phyloP scores from a whole-genome alignment of 2,329 filamentous ascomycete genomes.

The Sporothrix luriei region DNA sequence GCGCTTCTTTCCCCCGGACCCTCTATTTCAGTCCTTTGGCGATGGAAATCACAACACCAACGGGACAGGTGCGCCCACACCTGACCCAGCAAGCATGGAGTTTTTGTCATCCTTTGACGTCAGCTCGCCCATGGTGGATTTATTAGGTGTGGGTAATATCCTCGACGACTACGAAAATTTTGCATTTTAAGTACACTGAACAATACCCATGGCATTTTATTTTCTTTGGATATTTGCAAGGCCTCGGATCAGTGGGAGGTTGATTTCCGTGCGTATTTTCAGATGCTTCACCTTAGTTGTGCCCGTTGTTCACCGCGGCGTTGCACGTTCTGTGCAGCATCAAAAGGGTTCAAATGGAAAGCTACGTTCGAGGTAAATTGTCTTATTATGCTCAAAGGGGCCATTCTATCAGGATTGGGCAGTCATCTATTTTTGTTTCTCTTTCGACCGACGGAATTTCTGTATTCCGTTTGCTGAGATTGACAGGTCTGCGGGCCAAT shows the following conservation, averaged over 20 bases:
- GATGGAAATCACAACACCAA: neutral
- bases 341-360: neutral
- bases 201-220: too few species aligned
- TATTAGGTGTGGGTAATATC: slow-evolving; percentile 10
- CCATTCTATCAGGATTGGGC: too few species aligned
- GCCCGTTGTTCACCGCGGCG: neutral
- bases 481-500: too few species aligned
- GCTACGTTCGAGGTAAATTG: too few species aligned
- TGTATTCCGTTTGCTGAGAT: too few species aligned
- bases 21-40: neutral
- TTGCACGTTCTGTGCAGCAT: neutral
- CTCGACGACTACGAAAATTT: slow-evolving; percentile 24
- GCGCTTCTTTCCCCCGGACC: slow-evolving; percentile 8
- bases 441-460: too few species aligned
- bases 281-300: neutral
- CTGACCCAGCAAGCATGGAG: neutral
- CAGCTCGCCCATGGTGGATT: slow-evolving; percentile 22
- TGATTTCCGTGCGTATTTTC: neutral
- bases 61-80: neutral
- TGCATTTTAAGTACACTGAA: neutral
- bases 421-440: too few species aligned
- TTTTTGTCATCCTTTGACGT: neutral
- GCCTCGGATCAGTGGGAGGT: neutral
- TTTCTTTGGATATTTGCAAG: neutral
- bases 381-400: too few species aligned